These are phyloP conservation scores for Drechslerella dactyloides DNA, from an alignment of 2,329 filamentous ascomycete genomes.

Conservation along the genomic window DNA sequence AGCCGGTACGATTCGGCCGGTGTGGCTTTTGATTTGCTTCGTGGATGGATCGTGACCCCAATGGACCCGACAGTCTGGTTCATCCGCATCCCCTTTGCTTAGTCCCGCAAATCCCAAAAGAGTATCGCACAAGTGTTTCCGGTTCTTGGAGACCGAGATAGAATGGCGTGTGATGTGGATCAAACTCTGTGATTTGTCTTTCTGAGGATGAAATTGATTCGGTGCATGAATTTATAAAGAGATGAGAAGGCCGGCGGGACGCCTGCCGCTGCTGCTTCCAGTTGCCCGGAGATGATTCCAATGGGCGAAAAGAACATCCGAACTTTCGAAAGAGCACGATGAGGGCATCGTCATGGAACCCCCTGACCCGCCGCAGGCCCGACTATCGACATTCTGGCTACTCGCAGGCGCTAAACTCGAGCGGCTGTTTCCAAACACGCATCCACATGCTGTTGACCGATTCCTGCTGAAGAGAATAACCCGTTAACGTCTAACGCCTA, in stretches of 20 bases:
- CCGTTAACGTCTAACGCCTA: constrained; percentile 22
- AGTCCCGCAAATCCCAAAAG: constrained; percentile 51
- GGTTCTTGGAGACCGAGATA: constrained; percentile 50
- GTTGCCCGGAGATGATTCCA: constrained; percentile 19
- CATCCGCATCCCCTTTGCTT: constrained; percentile 51
- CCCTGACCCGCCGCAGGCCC: constrained; percentile 33
- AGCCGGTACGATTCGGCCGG: constrained; percentile 44
- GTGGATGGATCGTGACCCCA: constrained; percentile 49
- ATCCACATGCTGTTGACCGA: constrained; percentile 24
- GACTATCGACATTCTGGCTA: constrained; percentile 41
- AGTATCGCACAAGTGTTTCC: constrained; percentile 50
- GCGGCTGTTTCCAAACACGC: constrained; percentile 31
- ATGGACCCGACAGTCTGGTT: constrained; percentile 51
- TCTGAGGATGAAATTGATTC: constrained; percentile 49
- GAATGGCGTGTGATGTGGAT: constrained; percentile 51
- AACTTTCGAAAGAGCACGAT: constrained; percentile 28
- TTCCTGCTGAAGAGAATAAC: constrained; percentile 25
- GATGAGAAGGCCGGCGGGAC: constrained; percentile 28
- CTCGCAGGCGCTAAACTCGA: constrained; percentile 27
- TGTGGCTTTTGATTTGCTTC: constrained; percentile 50
- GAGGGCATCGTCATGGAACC: constrained; percentile 29
- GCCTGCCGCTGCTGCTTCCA: constrained; percentile 35
- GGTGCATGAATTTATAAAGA: constrained; percentile 23
- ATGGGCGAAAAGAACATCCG: constrained; percentile 34
- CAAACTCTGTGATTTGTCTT: constrained; percentile 51